These are phyloP conservation scores for Fraxinus sp. DNA, from an alignment of 305 asterid species.

Conservation along the genomic window DNA sequence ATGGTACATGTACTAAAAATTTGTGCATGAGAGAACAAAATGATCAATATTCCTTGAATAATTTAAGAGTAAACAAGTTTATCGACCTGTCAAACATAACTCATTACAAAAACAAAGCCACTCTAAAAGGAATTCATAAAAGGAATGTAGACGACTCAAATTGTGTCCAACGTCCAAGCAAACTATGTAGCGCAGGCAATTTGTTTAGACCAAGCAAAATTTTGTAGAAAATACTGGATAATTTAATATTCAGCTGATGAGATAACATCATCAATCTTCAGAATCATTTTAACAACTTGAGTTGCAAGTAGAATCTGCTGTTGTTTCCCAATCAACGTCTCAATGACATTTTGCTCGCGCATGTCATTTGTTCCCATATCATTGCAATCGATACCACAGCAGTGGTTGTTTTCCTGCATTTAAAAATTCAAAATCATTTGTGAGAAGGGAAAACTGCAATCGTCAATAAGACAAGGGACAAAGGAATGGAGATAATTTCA, in stretches of 20 bases:
- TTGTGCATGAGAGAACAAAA: not conserved
- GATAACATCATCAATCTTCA: constrained; percentile 90
- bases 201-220: not conserved
- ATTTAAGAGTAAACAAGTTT: not conserved
- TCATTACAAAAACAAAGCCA: not conserved
- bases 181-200: not conserved
- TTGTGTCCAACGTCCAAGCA: not conserved
- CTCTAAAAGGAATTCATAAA: not conserved
- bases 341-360: constrained; percentile 86
- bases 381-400: constrained; percentile 83
- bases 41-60: not conserved
- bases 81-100: not conserved
- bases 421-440: constrained; percentile 3
- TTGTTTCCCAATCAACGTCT: constrained; percentile 86
- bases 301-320: constrained; percentile 93
- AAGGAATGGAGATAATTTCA: not conserved
- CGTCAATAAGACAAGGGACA: not conserved
- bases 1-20: not conserved
- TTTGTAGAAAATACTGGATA: not conserved
- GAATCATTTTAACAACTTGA: constrained; percentile 95
- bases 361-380: constrained; percentile 82
- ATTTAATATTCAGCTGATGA: constrained; percentile 69
- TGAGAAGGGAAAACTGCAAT: not conserved
- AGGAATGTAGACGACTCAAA: not conserved
- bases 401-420: constrained; percentile 68